Percentiles rank a stretch among this genome's conserved stretches.
Evolutionary conservation across 2,329 filamentous ascomycete genomes (phyloP).

Genomic region (Xylariales sp.): DNA sequence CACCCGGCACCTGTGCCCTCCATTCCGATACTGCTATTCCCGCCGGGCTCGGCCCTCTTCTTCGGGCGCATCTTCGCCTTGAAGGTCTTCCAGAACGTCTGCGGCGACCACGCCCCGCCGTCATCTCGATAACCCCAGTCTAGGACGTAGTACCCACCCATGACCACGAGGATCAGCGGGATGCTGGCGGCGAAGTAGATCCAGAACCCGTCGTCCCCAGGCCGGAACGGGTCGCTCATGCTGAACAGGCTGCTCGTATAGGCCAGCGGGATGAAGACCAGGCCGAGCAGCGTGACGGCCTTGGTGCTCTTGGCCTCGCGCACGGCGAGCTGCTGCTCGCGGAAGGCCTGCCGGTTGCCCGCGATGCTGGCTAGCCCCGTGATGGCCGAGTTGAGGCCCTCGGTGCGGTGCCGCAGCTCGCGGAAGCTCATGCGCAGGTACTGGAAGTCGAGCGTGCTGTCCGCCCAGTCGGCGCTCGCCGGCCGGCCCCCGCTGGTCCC

Average conservation of each 20-base stretch:
- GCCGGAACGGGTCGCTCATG: slow-evolving; percentile 15
- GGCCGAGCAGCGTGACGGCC: slow-evolving; percentile 17
- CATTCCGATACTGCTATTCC: neutral
- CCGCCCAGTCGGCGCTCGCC: slow-evolving; percentile 8
- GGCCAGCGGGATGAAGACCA: slow-evolving; percentile 18
- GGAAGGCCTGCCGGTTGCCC: slow-evolving; percentile 16
- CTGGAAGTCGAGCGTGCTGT: slow-evolving; percentile 15
- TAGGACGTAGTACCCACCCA: slow-evolving; percentile 14
- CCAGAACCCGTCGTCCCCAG: slow-evolving; percentile 14
- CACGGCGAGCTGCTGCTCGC: slow-evolving; percentile 16
- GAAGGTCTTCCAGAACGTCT: neutral
- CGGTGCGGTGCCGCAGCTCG: slow-evolving; percentile 15
- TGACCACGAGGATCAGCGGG: slow-evolving; percentile 13
- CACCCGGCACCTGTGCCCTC: neutral
- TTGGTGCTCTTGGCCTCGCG: slow-evolving; percentile 18
- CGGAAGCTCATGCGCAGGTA: slow-evolving; percentile 15
- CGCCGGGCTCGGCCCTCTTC: neutral
- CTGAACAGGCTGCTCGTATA: slow-evolving; percentile 16
- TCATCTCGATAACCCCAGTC: slow-evolving; percentile 17
- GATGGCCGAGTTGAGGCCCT: slow-evolving; percentile 17
- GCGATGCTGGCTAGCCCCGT: slow-evolving; percentile 18
- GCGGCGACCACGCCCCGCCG: neutral
- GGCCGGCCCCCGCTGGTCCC: neutral
- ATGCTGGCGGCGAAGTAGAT: slow-evolving; percentile 14
- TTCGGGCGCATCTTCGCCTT: neutral